phyloP scores from a whole-genome alignment of 495 filamentous ascomycete genomes.

The Oleoguttula mirabilis region DNA sequence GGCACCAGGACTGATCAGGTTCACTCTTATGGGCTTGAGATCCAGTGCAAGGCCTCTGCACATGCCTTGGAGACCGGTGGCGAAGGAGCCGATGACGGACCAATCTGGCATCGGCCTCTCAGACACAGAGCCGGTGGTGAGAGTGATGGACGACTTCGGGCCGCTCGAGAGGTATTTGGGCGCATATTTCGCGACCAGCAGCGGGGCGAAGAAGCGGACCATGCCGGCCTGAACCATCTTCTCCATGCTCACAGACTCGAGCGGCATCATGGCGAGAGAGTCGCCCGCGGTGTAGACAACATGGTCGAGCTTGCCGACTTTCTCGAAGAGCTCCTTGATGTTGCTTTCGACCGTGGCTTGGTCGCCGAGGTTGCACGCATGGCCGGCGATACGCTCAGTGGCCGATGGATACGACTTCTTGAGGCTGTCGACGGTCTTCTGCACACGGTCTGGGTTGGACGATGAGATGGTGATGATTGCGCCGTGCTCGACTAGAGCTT shows the following conservation, averaged over 20 bases:
- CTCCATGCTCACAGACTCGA: constrained; percentile 10
- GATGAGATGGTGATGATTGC: constrained; percentile 26
- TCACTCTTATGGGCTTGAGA: constrained; percentile 27
- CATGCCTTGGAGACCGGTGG: constrained; percentile 25
- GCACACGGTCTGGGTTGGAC: constrained; percentile 22
- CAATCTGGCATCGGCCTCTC: constrained; percentile 22
- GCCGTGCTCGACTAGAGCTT: constrained; percentile 28
- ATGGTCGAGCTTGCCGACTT: constrained; percentile 25
- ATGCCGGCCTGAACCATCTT: constrained; percentile 24
- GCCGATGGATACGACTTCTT: constrained; percentile 23
- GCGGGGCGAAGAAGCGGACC: constrained; percentile 27
- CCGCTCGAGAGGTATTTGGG: constrained; percentile 15
- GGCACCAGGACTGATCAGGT: constrained; percentile 26
- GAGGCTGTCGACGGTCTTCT: constrained; percentile 20
- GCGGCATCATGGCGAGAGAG: constrained; percentile 16
- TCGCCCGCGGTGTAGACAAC: constrained; percentile 30
- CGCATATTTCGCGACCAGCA: constrained; percentile 24
- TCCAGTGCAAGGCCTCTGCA: constrained; percentile 24
- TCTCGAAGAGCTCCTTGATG: constrained; percentile 23
- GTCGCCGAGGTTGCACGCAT: constrained; percentile 23
- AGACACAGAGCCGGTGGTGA: constrained; percentile 27
- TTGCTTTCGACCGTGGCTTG: constrained; percentile 22
- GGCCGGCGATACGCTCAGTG: constrained; percentile 14
- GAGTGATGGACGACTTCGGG: constrained; percentile 19
- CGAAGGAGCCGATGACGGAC: constrained; percentile 17